Conservation (phyloP, 495 filamentous ascomycete genomes). For the Xylaria venustula region DNA sequence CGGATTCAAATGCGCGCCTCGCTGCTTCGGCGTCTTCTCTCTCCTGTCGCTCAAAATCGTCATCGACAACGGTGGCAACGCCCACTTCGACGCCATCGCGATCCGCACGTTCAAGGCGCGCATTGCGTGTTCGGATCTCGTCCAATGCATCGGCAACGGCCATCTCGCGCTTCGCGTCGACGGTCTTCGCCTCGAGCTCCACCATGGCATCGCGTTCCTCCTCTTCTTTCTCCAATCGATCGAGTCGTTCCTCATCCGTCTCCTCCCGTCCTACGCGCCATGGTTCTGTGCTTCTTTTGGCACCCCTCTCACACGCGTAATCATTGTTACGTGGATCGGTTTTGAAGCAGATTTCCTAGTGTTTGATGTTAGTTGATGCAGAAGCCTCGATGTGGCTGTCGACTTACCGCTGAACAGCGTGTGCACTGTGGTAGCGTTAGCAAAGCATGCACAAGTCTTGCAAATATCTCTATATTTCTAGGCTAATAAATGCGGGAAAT, state of each 20-base stretch:
- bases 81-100: conserved; percentile 54
- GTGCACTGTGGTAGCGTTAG: conserved; percentile 60
- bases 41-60: conserved; percentile 63
- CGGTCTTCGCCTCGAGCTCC: conserved; percentile 81
- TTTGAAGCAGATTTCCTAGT: conserved; percentile 71
- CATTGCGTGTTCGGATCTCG: conserved; percentile 90
- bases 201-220: conserved; percentile 82
- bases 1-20: conserved; percentile 69
- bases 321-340: conserved; percentile 96
- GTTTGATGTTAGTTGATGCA: neutral
- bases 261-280: conserved; percentile 72
- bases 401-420: conserved; percentile 58
- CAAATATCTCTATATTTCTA: too few relatives aligned
- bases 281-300: conserved; percentile 88
- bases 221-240: conserved; percentile 77
- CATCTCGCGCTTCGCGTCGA: conserved; percentile 97
- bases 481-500: too few relatives aligned
- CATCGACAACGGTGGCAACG: conserved; percentile 47
- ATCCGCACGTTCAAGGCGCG: conserved; percentile 73
- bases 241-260: conserved; percentile 84
- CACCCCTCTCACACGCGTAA: conserved; percentile 80
- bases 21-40: conserved; percentile 86
- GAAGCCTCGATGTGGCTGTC: neutral
- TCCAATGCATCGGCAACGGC: conserved; percentile 93
- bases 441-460: too few relatives aligned